Conservation (phyloP, 306 rosid genomes). For the Prunus dulcis region DNA sequence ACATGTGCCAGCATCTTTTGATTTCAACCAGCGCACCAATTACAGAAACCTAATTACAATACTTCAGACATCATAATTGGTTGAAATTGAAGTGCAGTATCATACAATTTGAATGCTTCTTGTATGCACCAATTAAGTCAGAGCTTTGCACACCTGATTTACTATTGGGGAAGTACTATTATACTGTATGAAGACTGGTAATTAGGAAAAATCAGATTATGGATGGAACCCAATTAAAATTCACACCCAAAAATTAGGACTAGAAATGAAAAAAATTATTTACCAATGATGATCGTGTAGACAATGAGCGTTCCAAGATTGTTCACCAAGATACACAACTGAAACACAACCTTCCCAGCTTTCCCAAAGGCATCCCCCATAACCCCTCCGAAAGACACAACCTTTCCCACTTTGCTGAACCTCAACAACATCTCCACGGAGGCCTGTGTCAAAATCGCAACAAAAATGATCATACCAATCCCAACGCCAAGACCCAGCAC, state of each 20-base stretch:
- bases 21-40: not conserved
- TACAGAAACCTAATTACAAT: not conserved
- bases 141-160: no score
- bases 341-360: slow-evolving; percentile 40
- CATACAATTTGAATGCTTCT: not conserved
- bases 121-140: no score
- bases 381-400: slow-evolving; percentile 37
- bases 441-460: slow-evolving; percentile 47
- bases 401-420: slow-evolving; percentile 46
- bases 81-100: not conserved
- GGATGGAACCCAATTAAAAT: not conserved
- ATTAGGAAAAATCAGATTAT: not conserved
- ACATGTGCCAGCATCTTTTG: no score
- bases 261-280: not conserved
- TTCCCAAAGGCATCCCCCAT: slow-evolving; percentile 58
- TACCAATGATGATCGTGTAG: slow-evolving; percentile 67
- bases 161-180: no score
- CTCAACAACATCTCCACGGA: slow-evolving; percentile 55
- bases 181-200: not conserved
- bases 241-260: not conserved
- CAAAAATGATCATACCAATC: slow-evolving; percentile 36
- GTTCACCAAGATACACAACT: slow-evolving; percentile 48
- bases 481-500: slow-evolving; percentile 56
- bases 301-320: slow-evolving; percentile 65
- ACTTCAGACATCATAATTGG: no score